Evolutionary conservation across 805 yeast genomes (phyloP).

Genomic region (Metschnikowia matae): DNA sequence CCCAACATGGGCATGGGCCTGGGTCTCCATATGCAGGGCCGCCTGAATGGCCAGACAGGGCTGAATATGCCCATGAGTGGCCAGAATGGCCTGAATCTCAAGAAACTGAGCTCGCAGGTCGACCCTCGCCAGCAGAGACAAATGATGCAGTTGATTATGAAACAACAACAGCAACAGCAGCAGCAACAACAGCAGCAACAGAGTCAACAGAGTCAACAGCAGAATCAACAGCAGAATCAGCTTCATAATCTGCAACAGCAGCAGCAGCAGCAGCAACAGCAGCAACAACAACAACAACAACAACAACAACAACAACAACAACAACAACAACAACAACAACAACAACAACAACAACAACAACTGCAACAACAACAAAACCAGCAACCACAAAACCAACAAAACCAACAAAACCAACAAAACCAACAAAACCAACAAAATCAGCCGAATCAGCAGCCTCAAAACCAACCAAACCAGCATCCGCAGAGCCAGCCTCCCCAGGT

Average conservation of each 20-base stretch:
- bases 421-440: slow-evolving; percentile 23
- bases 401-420: slow-evolving; percentile 16
- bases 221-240: neutral
- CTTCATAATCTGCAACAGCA: slow-evolving; percentile 17
- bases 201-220: neutral
- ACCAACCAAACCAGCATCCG: slow-evolving; percentile 16
- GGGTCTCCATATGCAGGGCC: neutral
- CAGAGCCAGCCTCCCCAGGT: slow-evolving; percentile 17
- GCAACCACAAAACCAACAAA: slow-evolving; percentile 13
- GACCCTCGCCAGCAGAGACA: slow-evolving; percentile 20
- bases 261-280: slow-evolving; percentile 22
- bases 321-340: neutral
- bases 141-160: slow-evolving; percentile 24
- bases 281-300: slow-evolving; percentile 22
- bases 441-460: slow-evolving; percentile 24
- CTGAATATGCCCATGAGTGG: slow-evolving; percentile 2
- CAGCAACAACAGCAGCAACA: slow-evolving; percentile 20
- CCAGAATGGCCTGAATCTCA: neutral
- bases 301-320: slow-evolving; percentile 20
- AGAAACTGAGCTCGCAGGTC: slow-evolving; percentile 3
- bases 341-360: neutral
- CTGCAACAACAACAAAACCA: neutral
- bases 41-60: slow-evolving; percentile 1
- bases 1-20: slow-evolving; percentile 21
- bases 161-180: slow-evolving; percentile 20